Evolutionary conservation across 306 rosid species (phyloP).

Genomic region (Sicyos baderoa): DNA sequence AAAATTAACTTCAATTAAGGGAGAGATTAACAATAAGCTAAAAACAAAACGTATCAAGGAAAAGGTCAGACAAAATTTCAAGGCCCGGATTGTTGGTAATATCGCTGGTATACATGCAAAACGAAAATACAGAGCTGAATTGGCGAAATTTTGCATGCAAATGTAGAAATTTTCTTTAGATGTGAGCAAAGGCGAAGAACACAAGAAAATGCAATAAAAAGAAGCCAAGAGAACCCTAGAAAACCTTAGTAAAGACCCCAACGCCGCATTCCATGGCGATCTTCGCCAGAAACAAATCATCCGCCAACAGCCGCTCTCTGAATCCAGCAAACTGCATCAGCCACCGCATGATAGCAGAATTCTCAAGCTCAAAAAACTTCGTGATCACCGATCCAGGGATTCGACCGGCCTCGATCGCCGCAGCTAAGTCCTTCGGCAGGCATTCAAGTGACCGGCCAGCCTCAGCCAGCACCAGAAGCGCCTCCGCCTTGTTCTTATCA

Average conservation of each 20-base stretch:
- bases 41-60: not conserved
- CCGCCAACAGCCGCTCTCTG: constrained; percentile 81
- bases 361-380: constrained; percentile 63
- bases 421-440: constrained; percentile 64
- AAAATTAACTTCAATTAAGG: not conserved
- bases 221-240: not conserved
- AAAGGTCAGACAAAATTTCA: not conserved
- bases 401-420: constrained; percentile 64
- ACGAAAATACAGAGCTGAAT: not conserved
- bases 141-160: not conserved
- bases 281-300: constrained; percentile 83
- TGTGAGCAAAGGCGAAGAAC: constrained; percentile 10
- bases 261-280: constrained; percentile 85
- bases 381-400: constrained; percentile 64
- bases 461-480: constrained; percentile 49
- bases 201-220: constrained; percentile 7
- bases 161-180: not conserved
- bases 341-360: constrained; percentile 57
- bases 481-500: constrained; percentile 40
- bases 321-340: constrained; percentile 72
- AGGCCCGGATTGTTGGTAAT: not conserved
- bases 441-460: constrained; percentile 59
- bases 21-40: not conserved
- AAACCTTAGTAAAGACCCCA: constrained; percentile 86
- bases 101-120: not conserved